phyloP scores from a whole-genome alignment of 2,329 filamentous ascomycete genomes.

The Trichophyton simii region DNA sequence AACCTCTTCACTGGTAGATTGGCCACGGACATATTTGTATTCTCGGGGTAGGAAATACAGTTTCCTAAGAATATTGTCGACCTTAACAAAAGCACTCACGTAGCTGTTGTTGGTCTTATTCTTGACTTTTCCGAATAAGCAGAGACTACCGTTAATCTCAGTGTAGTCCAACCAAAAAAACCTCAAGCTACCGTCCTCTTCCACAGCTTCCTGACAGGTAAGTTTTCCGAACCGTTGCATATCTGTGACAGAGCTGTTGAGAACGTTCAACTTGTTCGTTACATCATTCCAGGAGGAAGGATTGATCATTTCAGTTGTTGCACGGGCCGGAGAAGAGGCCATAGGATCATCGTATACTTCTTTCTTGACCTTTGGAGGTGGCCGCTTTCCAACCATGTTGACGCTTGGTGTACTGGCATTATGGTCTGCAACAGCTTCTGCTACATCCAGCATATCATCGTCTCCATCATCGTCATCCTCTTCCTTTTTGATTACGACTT shows the following conservation, averaged over 20 bases:
- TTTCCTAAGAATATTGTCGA: constrained; percentile 88
- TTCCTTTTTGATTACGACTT: constrained; percentile 29
- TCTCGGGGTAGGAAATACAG: constrained; percentile 84
- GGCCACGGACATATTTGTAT: constrained; percentile 44
- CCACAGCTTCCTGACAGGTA: constrained; percentile 70
- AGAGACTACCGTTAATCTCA: constrained; percentile 80
- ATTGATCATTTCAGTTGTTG: constrained; percentile 52
- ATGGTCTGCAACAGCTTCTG: constrained; percentile 55
- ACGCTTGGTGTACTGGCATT: constrained; percentile 57
- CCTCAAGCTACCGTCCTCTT: constrained; percentile 78
- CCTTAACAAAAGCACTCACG: constrained; percentile 87
- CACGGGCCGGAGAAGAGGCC: constrained; percentile 62
- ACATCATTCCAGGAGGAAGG: constrained; percentile 80
- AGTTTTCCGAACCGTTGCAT: constrained; percentile 61
- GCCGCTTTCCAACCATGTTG: constrained; percentile 72
- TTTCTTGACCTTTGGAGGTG: constrained; percentile 62
- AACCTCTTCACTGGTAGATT: constrained; percentile 62
- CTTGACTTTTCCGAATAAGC: constrained; percentile 89
- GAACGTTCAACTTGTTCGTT: constrained; percentile 71
- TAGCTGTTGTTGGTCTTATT: constrained; percentile 70
- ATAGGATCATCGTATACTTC: constrained; percentile 55
- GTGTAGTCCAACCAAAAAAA: constrained; percentile 98
- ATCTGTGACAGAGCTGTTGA: constrained; percentile 59
- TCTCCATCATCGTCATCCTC: constrained; percentile 62
- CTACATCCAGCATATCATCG: constrained; percentile 73